Evolutionary conservation across 202 grass and related monocot species (phyloP), one percentile per base, ranked within the genome.

Genomic region (Hordeum pubiflorum): DNA sequence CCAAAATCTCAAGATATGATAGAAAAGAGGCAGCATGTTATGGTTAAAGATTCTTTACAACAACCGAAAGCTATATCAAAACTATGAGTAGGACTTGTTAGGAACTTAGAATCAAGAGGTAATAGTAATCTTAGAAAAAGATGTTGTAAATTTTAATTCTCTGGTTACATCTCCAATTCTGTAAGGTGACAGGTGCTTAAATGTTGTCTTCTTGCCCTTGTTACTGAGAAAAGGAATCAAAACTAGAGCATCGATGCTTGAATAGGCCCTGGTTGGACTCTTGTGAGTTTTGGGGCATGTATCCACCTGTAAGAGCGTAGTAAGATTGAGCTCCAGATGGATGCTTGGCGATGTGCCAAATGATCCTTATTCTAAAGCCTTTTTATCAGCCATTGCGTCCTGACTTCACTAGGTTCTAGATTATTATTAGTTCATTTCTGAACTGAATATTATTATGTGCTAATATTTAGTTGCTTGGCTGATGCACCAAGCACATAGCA

Each of bases 251-350:
- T 44, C 3, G 12, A 44, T 77, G 75, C 75, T 77, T 62, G 22
- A 20, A 43, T 77, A 63, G 56, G 3, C 50, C 4, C 24, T 63
- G 38, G 38, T 63, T 65, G 26, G n/a, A 79, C 27, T 60, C 37
- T 20, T 67, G 29, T 37, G 43, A 66, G 43, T 66, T 66, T 21
- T 67, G 6, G 29, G 41, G 18, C 44, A 79, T 34, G 43, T 52
- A 65, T 34, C 18, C 60, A 79, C 41, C 27, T 52, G 18, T 54
- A 18, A 61, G 59, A 52, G 3, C 10, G 13, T 78, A 63, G 76
- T 52, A 65, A 36, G 40, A 79, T 50, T 46, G 26, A 78, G 10
- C 59, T 78, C 75, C 29, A 78, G 10, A 63, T 78, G 76, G 6
- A 48, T 64, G 27, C 0, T 7, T 48, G 26, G 39, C 48, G 58